These are phyloP conservation scores for Acanthamoeba royreba DNA, from an alignment of 208 protist genomes.

Conservation along the genomic window DNA sequence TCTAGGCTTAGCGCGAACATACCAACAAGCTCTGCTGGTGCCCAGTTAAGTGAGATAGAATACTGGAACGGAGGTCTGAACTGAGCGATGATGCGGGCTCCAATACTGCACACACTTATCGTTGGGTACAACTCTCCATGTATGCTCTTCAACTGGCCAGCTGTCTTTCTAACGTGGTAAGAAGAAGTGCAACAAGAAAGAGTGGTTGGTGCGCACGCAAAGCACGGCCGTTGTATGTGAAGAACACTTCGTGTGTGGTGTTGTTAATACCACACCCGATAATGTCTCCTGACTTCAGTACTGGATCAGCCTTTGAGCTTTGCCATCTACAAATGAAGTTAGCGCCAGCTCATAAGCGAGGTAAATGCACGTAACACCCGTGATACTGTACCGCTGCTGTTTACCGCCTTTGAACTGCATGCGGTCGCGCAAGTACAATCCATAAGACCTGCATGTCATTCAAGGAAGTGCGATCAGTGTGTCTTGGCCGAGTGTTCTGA, in stretches of 20 bases:
- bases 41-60: not conserved
- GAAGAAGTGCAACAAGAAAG: not conserved
- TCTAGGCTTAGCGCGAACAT: not conserved
- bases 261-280: not conserved
- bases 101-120: not conserved
- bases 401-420: not conserved
- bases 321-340: not conserved
- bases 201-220: not conserved
- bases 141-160: not conserved
- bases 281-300: not conserved
- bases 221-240: not conserved
- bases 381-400: not conserved
- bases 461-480: too few species aligned
- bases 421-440: not conserved
- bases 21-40: not conserved
- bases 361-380: not conserved
- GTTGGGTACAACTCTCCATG: not conserved
- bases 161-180: not conserved
- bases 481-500: too few species aligned
- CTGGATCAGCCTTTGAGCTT: not conserved
- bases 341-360: not conserved
- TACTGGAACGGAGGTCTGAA: not conserved
- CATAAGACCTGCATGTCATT: not conserved
- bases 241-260: not conserved
- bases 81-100: not conserved